Percentiles rank a stretch among this genome's conserved stretches.
Conservation (phyloP, 2,329 filamentous ascomycete genomes). For the Trichoderma lentiforme region DNA sequence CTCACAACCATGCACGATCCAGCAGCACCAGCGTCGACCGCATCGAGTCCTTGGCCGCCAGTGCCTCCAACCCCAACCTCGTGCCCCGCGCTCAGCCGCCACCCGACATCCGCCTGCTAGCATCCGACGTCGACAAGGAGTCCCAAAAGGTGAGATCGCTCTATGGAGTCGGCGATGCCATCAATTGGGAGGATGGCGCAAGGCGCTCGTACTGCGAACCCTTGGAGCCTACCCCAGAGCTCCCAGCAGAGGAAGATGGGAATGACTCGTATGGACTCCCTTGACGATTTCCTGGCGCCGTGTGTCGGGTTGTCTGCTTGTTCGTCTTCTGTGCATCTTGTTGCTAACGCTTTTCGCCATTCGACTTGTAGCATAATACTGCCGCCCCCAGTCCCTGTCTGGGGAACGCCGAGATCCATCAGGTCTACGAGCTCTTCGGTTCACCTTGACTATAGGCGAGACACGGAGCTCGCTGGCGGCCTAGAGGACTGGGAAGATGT, state of each 20-base stretch:
- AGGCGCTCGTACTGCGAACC: slow-evolving; percentile 47
- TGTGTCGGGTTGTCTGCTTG: not conserved
- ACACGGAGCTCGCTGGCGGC: slow-evolving; percentile 53
- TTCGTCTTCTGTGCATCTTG: slow-evolving; percentile 26
- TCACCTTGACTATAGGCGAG: slow-evolving; percentile 38
- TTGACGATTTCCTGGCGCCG: slow-evolving; percentile 29
- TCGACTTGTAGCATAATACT: slow-evolving; percentile 27
- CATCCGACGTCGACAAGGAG: slow-evolving; percentile 57
- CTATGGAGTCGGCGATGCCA: slow-evolving; percentile 55
- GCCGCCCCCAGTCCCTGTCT: slow-evolving; percentile 30
- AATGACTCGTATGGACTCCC: slow-evolving; percentile 57
- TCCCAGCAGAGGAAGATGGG: slow-evolving; percentile 50
- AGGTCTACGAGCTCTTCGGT: slow-evolving; percentile 45
- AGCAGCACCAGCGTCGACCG: slow-evolving; percentile 4
- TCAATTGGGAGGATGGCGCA: slow-evolving; percentile 52
- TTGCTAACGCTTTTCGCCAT: slow-evolving; percentile 2
- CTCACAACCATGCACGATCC: slow-evolving; percentile 11
- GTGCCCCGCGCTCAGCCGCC: slow-evolving; percentile 19
- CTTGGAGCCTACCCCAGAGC: slow-evolving; percentile 48
- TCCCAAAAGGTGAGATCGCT: slow-evolving; percentile 66
- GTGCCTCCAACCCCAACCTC: not conserved
- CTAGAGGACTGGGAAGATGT: slow-evolving; percentile 67
- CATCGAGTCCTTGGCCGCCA: slow-evolving; percentile 6
- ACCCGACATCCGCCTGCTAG: slow-evolving; percentile 52
- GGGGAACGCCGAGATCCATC: slow-evolving; percentile 38